Conservation (phyloP, 2,329 filamentous ascomycete species). For the Clarireedia monteithiana region DNA sequence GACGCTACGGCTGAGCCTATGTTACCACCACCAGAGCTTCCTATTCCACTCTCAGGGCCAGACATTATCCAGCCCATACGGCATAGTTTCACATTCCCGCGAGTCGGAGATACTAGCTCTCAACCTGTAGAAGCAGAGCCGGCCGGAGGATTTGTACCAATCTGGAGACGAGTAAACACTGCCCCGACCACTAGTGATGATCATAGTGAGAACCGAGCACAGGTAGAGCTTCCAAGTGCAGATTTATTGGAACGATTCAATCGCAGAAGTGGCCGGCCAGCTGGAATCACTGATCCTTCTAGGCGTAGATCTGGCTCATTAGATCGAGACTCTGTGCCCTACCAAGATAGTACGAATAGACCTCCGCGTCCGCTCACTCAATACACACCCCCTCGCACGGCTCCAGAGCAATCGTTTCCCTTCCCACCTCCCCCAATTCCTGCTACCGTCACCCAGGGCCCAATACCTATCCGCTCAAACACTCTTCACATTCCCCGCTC, state of each 20-base stretch:
- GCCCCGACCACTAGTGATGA: constrained; percentile 12
- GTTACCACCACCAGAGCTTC: not conserved
- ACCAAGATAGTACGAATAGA: not conserved
- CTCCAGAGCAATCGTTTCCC: not conserved
- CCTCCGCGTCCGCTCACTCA: not conserved
- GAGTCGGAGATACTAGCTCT: constrained; percentile 10
- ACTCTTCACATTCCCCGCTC: constrained; percentile 6
- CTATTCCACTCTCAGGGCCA: not conserved
- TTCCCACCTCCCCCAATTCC: constrained; percentile 12
- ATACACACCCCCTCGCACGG: constrained; percentile 3
- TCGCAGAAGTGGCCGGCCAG: constrained; percentile 26
- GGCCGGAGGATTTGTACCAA: constrained; percentile 11
- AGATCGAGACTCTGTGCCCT: not conserved
- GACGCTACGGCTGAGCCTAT: not conserved
- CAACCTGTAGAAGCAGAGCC: not conserved
- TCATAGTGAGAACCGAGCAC: not conserved
- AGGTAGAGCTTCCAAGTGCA: constrained; percentile 20
- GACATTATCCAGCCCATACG: not conserved
- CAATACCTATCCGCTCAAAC: constrained; percentile 4
- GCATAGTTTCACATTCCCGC: not conserved
- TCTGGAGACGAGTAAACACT: constrained; percentile 18
- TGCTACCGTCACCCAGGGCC: constrained; percentile 10
- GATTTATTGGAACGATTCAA: constrained; percentile 27
- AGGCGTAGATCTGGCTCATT: constrained; percentile 19
- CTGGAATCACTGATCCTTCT: constrained; percentile 21